These are phyloP conservation scores for Rutidosis leptorrhynchoides DNA, from an alignment of 129 eudicot species.

Conservation along the genomic window DNA sequence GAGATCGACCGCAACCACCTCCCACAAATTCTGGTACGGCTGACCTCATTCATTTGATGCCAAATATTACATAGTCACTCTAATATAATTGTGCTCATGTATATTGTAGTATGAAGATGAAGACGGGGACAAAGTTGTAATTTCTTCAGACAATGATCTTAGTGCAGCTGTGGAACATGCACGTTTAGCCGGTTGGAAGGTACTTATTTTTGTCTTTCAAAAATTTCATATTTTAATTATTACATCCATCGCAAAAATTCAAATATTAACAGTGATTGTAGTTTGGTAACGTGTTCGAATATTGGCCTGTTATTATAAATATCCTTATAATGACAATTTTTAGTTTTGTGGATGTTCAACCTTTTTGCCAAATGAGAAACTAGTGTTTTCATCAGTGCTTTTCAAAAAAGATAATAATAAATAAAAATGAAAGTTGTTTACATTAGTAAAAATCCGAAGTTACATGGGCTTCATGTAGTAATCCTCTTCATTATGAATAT, in stretches of 20 bases:
- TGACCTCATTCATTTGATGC: conserved; percentile 7
- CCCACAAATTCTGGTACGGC: conserved; percentile 84
- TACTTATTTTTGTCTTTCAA: conserved; percentile 18
- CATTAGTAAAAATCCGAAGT: background rate
- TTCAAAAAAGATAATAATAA: no score
- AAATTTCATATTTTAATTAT: background rate
- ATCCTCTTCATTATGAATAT: background rate
- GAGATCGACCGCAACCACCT: conserved; percentile 82
- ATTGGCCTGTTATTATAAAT: background rate
- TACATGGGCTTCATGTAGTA: background rate
- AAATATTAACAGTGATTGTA: background rate
- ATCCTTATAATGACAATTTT: background rate
- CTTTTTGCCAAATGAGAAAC: background rate
- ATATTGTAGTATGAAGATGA: conserved; percentile 79
- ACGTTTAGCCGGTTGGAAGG: conserved; percentile 82
- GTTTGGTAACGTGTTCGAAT: background rate
- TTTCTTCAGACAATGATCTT: conserved; percentile 81
- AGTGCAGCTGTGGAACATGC: conserved; percentile 93
- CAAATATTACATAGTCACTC: background rate
- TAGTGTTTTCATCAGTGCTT: no score
- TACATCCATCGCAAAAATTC: background rate
- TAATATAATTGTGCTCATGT: background rate
- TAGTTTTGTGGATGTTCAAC: background rate
- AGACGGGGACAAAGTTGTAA: conserved; percentile 75
- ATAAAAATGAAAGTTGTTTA: no score